Evolutionary conservation across 192 early-diverging fungal species (phyloP), one percentile per base, ranked within the genome.

Genomic region (Helicostylum pulchrum): DNA sequence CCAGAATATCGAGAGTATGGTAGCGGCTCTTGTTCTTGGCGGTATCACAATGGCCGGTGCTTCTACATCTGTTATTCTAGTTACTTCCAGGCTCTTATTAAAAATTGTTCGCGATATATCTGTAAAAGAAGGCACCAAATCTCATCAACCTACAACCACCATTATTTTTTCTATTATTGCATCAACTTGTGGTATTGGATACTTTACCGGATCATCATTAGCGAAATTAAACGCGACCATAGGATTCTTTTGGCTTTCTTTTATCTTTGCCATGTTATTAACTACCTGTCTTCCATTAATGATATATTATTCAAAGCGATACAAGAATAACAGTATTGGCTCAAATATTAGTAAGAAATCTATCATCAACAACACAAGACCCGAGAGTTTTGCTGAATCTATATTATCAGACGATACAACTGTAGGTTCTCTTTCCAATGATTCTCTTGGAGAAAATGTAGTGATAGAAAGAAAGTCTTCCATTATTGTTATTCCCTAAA

Each of bases 251-350:
- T 55, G 53, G 53, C 30, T 55, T 32, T 55, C 15, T 7, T 32
- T 31, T 2, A 55, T n/a, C 31, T 8, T 55, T n/a, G 30, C 32
- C 19, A n/a, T 12, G 30, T n/a, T 55, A 17, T 15, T 30, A 3
- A 5, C 30, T 19, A 55, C 53, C 30, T 55, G 53, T 34, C 10
- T 31, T 8, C 53, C 53, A n/a, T 55, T 55, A 32, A 55, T 55
- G 53, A 6, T 17, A 17, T 31, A 19, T 55, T 55, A 55, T 34
- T 39, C 36, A 39, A 10, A 39, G 26, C 26, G 26, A 39, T 9
- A 39, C 6, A 39, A 39, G 36, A 39, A 39, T 9, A 39, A 4
- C 1, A 39, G 9, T 9, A 6, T 10, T 0, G 9, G 36, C 6
- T 6, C 36, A 39, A 39, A 10, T 39, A 6, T 39, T 39, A 10